These are phyloP conservation scores for Copromyces sp. DNA, from an alignment of 495 filamentous ascomycete genomes.

Conservation along the genomic window DNA sequence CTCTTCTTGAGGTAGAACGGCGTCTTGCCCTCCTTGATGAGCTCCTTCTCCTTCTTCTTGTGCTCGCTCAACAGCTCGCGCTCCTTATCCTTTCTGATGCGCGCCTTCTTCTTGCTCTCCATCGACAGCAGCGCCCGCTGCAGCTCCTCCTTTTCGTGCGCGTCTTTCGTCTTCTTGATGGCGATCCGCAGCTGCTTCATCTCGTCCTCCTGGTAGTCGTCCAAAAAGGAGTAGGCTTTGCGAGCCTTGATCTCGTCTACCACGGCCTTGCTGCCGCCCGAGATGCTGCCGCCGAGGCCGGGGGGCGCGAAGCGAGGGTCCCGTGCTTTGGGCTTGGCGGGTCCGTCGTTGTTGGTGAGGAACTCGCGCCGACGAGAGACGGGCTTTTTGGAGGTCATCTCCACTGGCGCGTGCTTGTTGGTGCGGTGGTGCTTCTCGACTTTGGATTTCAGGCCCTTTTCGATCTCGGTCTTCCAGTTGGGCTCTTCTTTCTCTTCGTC, in stretches of 20 bases:
- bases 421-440: conserved; percentile 33
- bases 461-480: conserved; percentile 3
- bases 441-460: conserved; percentile 6
- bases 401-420: conserved; percentile 80
- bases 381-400: conserved; percentile 67
- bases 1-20: conserved; percentile 87
- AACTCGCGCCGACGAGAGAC: conserved; percentile 72
- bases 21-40: conserved; percentile 77
- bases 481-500: conserved; percentile 5
- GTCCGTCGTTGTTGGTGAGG: conserved; percentile 42
- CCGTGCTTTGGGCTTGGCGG: conserved; percentile 43
- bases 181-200: conserved; percentile 58
- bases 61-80: conserved; percentile 58
- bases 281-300: conserved; percentile 37
- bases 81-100: conserved; percentile 55
- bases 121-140: conserved; percentile 56
- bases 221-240: conserved; percentile 73
- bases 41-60: conserved; percentile 69
- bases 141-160: conserved; percentile 50
- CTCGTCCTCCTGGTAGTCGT: conserved; percentile 73
- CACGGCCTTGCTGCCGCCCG: conserved; percentile 12
- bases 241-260: conserved; percentile 46
- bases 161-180: conserved; percentile 56
- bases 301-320: conserved; percentile 70
- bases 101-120: conserved; percentile 58